Conservation (phyloP, 208 protist genomes). For the Leishmania braziliensis region DNA sequence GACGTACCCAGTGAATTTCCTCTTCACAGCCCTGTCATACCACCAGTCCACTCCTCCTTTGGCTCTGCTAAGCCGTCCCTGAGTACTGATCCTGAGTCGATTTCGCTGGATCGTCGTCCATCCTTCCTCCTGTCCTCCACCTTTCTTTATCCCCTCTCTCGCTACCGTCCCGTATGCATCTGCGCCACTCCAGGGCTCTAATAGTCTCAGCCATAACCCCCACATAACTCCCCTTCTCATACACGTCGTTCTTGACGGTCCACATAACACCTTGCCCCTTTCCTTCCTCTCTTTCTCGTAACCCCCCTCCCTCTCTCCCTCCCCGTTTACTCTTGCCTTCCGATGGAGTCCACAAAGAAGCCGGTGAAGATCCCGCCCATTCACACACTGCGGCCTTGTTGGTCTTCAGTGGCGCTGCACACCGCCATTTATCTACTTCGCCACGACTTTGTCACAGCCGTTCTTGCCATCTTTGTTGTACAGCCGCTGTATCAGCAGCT, state of each 20-base stretch:
- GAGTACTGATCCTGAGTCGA: not conserved
- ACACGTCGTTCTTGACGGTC: not conserved
- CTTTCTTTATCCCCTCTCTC: conserved; percentile 1
- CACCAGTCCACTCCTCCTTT: conserved; percentile 5
- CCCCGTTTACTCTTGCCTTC: too few relatives aligned
- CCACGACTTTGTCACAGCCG: conserved; percentile 25
- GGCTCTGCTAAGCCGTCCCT: conserved; percentile 1
- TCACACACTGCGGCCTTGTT: conserved; percentile 30
- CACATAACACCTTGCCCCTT: not conserved
- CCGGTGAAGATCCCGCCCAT: conserved; percentile 28
- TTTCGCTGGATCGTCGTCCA: not conserved
- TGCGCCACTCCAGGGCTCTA: not conserved
- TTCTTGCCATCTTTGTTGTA: conserved; percentile 33
- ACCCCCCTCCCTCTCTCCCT: too few relatives aligned
- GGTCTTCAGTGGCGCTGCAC: conserved; percentile 15
- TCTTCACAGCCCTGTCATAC: not conserved
- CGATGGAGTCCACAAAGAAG: conserved; percentile 6
- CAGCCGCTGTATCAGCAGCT: conserved; percentile 37
- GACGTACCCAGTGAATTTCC: not conserved
- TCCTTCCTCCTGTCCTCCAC: not conserved
- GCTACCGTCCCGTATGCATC: not conserved
- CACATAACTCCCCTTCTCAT: not conserved
- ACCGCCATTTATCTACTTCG: conserved; percentile 34
- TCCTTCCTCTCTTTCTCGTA: not conserved
- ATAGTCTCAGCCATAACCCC: not conserved